Conservation (phyloP, 371 early-diverging fungal genomes). For the Batkoa obscura region DNA sequence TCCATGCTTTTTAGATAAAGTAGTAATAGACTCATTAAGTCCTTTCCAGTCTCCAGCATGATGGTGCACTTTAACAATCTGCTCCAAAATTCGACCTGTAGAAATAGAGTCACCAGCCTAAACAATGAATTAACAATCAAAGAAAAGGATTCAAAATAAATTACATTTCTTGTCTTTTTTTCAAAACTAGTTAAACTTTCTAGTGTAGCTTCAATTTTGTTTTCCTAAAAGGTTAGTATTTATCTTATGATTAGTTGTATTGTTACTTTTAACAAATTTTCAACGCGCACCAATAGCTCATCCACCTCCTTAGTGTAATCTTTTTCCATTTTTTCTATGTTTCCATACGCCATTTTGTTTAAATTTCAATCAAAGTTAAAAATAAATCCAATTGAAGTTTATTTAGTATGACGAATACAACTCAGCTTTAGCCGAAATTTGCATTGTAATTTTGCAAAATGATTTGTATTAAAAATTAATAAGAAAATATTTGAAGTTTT, state of each 20-base stretch:
- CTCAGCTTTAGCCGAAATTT: no score
- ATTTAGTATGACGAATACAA: no score
- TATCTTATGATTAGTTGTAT: background rate
- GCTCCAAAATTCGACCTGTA: conserved; percentile 67
- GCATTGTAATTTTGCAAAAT: no score
- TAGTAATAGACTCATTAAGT: conserved; percentile 72
- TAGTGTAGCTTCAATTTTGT: conserved; percentile 57
- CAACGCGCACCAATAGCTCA: conserved; percentile 47
- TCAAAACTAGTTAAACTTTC: conserved; percentile 58
- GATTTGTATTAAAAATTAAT: no score
- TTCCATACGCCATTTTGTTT: conserved; percentile 16
- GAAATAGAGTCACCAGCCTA: conserved; percentile 73
- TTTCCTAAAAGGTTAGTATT: conserved; percentile 20
- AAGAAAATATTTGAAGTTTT: no score
- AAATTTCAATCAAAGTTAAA: no score
- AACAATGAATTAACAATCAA: background rate
- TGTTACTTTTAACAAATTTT: conserved; percentile 31
- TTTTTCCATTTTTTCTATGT: conserved; percentile 63
- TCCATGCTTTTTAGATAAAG: conserved; percentile 88
- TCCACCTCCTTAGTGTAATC: conserved; percentile 59
- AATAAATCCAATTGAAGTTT: no score
- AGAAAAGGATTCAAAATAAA: conserved; percentile 4
- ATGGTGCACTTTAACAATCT: conserved; percentile 54
- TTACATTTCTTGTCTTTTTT: conserved; percentile 77
- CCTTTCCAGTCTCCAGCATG: conserved; percentile 63